These are phyloP conservation scores for Colletotrichum paranaense DNA, from an alignment of 2,329 filamentous ascomycete species.

Conservation along the genomic window DNA sequence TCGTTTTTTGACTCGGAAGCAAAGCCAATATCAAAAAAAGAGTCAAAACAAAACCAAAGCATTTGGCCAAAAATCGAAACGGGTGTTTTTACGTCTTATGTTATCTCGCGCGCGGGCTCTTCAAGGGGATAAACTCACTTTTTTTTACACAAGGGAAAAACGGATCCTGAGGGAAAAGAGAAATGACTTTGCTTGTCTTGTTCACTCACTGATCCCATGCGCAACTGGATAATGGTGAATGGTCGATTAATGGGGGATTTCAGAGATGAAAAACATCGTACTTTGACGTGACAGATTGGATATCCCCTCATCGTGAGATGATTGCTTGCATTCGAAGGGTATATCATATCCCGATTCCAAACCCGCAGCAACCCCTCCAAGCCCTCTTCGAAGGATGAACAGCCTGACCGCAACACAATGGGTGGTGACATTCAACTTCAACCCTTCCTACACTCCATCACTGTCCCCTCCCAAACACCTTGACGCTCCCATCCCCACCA, in stretches of 20 bases:
- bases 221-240: not conserved
- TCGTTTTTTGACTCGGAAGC: conserved; percentile 27
- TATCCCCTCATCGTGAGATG: no score
- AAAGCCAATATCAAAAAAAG: conserved; percentile 36
- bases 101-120: conserved; percentile 17
- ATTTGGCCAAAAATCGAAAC: not conserved
- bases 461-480: conserved; percentile 86
- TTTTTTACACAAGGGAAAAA: conserved; percentile 22
- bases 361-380: not conserved
- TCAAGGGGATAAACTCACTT: conserved; percentile 2
- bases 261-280: not conserved
- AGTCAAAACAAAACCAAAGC: conserved; percentile 28
- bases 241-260: no score
- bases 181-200: conserved; percentile 24
- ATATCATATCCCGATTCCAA: no score
- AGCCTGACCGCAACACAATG: no score
- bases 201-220: not conserved
- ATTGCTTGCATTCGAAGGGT: no score
- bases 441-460: not conserved
- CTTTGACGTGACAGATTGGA: not conserved
- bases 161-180: conserved; percentile 30
- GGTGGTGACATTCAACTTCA: not conserved
- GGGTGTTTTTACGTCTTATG: conserved; percentile 24
- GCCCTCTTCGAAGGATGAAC: not conserved
- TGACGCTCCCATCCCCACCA: conserved; percentile 80